phyloP scores from a whole-genome alignment of 805 yeast species.

The Teunomyces funiuensis region DNA sequence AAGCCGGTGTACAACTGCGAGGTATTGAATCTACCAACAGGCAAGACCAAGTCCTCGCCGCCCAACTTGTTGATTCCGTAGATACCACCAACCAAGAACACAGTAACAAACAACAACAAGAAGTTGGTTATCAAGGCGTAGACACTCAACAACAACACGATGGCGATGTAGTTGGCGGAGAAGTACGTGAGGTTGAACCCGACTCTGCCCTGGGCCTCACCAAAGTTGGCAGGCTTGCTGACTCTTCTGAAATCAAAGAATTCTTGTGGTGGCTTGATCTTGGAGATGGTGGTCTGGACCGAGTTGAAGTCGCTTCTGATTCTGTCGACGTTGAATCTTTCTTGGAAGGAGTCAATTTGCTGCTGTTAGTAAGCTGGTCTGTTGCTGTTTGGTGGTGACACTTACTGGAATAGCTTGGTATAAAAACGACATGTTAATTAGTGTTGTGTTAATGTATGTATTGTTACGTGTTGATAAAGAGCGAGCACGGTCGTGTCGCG shows the following conservation, averaged over 20 bases:
- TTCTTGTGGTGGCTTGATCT: conserved; percentile 86
- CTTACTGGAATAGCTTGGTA: conserved; percentile 10
- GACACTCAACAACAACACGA: conserved; percentile 69
- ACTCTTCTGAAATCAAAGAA: conserved; percentile 88
- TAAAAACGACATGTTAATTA: conserved; percentile 8
- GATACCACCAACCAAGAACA: conserved; percentile 70
- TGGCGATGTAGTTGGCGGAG: conserved; percentile 78
- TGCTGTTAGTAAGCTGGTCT: conserved; percentile 11
- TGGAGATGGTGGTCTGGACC: conserved; percentile 63
- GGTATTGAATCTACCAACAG: conserved; percentile 68
- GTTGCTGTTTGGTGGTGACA: background rate
- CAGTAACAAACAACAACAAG: conserved; percentile 77
- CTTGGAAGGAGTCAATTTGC: conserved; percentile 16
- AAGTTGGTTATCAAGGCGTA: conserved; percentile 88
- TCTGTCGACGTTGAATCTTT: conserved; percentile 25
- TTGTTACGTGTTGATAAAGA: conserved; percentile 5
- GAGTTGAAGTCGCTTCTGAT: conserved; percentile 30
- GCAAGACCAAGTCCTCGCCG: conserved; percentile 81
- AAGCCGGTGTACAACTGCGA: conserved; percentile 84
- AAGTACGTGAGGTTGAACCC: conserved; percentile 83
- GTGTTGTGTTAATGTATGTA: background rate
- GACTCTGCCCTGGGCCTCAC: conserved; percentile 87
- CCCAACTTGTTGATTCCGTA: conserved; percentile 74
- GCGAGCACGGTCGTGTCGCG: background rate
- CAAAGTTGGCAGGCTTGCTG: conserved; percentile 86